These are phyloP conservation scores for Aspergillus sojae DNA, from an alignment of 2,329 filamentous ascomycete genomes.

Conservation along the genomic window DNA sequence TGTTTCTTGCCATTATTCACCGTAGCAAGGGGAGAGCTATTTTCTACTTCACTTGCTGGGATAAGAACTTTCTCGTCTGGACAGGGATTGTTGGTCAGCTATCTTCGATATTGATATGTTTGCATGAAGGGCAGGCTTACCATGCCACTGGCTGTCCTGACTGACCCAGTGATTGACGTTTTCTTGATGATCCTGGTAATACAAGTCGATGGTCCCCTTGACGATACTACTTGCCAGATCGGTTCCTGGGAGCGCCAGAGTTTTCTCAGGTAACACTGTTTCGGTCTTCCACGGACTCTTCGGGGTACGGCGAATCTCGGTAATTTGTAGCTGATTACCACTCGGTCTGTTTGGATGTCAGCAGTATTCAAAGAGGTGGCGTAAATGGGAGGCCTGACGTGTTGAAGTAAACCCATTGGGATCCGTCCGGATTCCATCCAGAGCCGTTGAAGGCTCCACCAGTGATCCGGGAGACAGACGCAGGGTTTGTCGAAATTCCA, in stretches of 20 bases:
- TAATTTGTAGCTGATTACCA: not conserved
- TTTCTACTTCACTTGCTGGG: not conserved
- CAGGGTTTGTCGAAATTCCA: not conserved
- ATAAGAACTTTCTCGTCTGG: not conserved
- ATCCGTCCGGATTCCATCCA: not conserved
- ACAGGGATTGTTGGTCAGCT: not conserved
- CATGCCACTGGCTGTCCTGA: not conserved
- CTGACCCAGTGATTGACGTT: not conserved
- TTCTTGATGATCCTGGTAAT: slow-evolving; percentile 2
- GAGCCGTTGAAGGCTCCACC: not conserved
- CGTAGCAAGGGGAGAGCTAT: not conserved
- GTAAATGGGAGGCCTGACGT: not conserved
- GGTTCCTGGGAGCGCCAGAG: slow-evolving; percentile 3
- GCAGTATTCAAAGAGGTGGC: too few relatives aligned
- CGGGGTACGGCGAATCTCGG: slow-evolving; percentile 2
- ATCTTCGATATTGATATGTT: not conserved
- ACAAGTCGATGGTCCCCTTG: not conserved
- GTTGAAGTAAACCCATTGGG: slow-evolving; percentile 1
- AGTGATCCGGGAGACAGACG: not conserved
- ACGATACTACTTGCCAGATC: slow-evolving; percentile 3
- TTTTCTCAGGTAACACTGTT: not conserved
- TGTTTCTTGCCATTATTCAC: not conserved
- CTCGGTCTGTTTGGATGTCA: not conserved
- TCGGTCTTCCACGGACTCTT: slow-evolving; percentile 1
- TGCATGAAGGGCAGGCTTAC: not conserved